Percentiles rank a stretch among this genome's conserved stretches.
phyloP scores from a whole-genome alignment of 2,329 filamentous ascomycete species.

The Colletotrichum sp. region DNA sequence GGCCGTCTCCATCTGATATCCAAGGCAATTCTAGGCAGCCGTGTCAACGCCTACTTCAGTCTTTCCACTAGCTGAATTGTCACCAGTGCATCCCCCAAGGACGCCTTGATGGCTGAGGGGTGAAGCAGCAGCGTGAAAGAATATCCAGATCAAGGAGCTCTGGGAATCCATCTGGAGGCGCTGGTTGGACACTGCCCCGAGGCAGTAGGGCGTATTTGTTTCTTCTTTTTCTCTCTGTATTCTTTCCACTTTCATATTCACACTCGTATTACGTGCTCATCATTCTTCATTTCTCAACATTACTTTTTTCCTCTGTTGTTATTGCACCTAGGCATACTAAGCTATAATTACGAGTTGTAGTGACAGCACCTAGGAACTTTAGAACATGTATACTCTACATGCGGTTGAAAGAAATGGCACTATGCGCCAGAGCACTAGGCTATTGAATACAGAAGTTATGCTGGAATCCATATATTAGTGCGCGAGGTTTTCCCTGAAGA shows the following conservation, averaged over 20 bases:
- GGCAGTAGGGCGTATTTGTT: background rate
- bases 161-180: background rate
- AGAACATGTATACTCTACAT: fast-evolving
- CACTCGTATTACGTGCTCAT: fast-evolving
- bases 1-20: background rate
- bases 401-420: no score
- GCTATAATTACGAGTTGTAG: fast-evolving
- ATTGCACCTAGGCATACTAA: no score
- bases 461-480: no score
- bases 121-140: background rate
- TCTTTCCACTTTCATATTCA: no score
- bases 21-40: background rate
- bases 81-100: background rate
- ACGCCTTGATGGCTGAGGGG: background rate
- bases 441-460: no score
- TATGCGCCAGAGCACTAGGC: fast-evolving
- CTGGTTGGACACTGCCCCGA: background rate
- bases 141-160: background rate
- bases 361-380: no score
- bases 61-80: fast-evolving
- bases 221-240: background rate
- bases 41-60: background rate
- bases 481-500: no score
- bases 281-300: no score
- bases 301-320: no score